A percentile compares a stretch with the other conserved stretches of the same genome.
Conservation (phyloP, 108 stramenopile genomes). For the Skeletonema potamos region DNA sequence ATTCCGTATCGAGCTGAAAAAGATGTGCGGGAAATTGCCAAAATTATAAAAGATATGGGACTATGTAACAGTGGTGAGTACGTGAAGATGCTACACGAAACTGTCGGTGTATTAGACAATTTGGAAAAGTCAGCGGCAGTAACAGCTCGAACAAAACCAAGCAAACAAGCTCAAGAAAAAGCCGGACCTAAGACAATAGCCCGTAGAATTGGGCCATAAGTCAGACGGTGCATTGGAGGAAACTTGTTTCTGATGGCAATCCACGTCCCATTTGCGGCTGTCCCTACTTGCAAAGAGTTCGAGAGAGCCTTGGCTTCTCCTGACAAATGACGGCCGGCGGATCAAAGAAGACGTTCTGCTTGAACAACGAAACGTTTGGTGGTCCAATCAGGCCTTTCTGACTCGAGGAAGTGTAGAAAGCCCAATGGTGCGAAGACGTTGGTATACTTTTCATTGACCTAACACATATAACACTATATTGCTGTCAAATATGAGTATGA, state of each 20-base stretch:
- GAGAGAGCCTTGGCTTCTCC: not conserved
- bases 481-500: no score
- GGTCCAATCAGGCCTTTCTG: not conserved
- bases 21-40: not conserved
- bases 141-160: not conserved
- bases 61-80: not conserved
- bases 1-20: not conserved
- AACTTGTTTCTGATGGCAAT: not conserved
- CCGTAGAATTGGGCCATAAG: not conserved
- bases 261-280: not conserved
- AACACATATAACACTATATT: no score
- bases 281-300: not conserved
- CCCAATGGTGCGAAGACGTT: no score
- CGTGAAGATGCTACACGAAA: not conserved
- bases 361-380: not conserved
- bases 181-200: not conserved
- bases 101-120: not conserved
- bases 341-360: not conserved
- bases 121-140: not conserved
- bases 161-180: not conserved
- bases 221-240: not conserved
- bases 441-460: no score
- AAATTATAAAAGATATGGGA: conserved; percentile 1
- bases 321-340: not conserved
- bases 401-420: no score